phyloP scores from a whole-genome alignment of 306 rosid species.

The Corylus avellana region DNA sequence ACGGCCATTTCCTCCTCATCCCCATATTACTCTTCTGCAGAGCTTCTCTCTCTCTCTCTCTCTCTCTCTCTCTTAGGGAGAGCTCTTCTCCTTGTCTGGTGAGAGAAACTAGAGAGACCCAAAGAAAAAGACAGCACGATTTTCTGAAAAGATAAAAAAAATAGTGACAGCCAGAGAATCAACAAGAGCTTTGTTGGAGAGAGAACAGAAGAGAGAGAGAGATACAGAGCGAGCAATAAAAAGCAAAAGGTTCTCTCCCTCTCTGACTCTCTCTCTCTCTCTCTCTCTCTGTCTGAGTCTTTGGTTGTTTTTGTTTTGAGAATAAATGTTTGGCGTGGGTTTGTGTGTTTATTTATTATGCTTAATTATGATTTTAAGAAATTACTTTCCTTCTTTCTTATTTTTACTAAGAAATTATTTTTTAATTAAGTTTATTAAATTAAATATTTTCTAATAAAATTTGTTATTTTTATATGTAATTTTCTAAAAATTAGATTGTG shows the following conservation, averaged over 20 bases:
- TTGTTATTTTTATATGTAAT: no score
- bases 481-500: no score
- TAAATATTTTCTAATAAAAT: no score
- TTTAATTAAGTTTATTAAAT: no score
- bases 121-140: slow-evolving; percentile 43
- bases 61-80: no score
- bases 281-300: not conserved
- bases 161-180: slow-evolving; percentile 32
- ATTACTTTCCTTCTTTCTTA: no score
- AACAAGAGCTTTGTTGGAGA: slow-evolving; percentile 2
- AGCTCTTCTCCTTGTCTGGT: not conserved
- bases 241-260: slow-evolving; percentile 57
- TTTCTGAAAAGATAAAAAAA: slow-evolving; percentile 34
- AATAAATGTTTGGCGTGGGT: slow-evolving; percentile 17
- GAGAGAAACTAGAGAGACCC: not conserved
- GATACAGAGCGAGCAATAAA: slow-evolving; percentile 40
- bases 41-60: not conserved
- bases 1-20: slow-evolving; percentile 43
- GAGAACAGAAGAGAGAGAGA: slow-evolving; percentile 7
- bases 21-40: slow-evolving; percentile 37
- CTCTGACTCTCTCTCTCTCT: slow-evolving; percentile 6
- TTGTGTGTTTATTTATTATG: not conserved
- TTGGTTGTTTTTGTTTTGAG: not conserved
- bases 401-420: no score
- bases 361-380: no score